phyloP scores from a whole-genome alignment of 495 filamentous ascomycete genomes.

The Aspergillus cavernicola region DNA sequence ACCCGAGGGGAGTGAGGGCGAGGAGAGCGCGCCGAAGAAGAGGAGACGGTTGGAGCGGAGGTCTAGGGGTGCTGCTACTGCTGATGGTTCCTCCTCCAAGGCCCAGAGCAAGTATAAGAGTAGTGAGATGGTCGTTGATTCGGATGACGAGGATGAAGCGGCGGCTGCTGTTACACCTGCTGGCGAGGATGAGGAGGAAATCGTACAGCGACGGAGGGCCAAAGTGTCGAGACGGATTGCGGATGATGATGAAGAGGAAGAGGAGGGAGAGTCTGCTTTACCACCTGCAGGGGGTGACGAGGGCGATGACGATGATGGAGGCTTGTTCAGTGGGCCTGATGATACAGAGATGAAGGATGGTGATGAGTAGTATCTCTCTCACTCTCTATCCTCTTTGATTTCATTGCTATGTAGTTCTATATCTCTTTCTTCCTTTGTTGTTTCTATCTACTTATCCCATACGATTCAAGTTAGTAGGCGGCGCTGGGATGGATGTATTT shows the following conservation, averaged over 20 bases:
- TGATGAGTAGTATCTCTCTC: not conserved
- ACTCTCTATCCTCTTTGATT: not conserved
- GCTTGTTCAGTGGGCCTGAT: slow-evolving; percentile 20
- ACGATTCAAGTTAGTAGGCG: not conserved
- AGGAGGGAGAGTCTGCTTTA: slow-evolving; percentile 28
- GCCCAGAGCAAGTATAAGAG: slow-evolving; percentile 72
- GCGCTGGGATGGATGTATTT: slow-evolving; percentile 5
- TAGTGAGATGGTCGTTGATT: slow-evolving; percentile 74
- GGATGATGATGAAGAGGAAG: slow-evolving; percentile 46
- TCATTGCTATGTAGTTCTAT: slow-evolving; percentile 1
- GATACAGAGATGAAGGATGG: slow-evolving; percentile 25
- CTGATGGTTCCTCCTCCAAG: slow-evolving; percentile 26
- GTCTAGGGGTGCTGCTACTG: slow-evolving; percentile 36
- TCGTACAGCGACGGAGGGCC: slow-evolving; percentile 34
- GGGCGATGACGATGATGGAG: slow-evolving; percentile 14
- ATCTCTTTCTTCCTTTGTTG: not conserved
- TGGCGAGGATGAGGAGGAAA: slow-evolving; percentile 34
- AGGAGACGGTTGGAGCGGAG: slow-evolving; percentile 49
- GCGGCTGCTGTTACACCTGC: slow-evolving; percentile 19
- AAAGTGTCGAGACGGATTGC: slow-evolving; percentile 38
- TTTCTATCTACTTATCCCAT: not conserved
- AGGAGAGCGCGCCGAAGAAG: slow-evolving; percentile 45
- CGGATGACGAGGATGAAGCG: slow-evolving; percentile 55
- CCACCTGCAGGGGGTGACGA: slow-evolving; percentile 5
- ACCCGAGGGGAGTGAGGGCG: slow-evolving; percentile 27